phyloP scores from a whole-genome alignment of 805 yeast species.

The Metschnikowia orientalis region DNA sequence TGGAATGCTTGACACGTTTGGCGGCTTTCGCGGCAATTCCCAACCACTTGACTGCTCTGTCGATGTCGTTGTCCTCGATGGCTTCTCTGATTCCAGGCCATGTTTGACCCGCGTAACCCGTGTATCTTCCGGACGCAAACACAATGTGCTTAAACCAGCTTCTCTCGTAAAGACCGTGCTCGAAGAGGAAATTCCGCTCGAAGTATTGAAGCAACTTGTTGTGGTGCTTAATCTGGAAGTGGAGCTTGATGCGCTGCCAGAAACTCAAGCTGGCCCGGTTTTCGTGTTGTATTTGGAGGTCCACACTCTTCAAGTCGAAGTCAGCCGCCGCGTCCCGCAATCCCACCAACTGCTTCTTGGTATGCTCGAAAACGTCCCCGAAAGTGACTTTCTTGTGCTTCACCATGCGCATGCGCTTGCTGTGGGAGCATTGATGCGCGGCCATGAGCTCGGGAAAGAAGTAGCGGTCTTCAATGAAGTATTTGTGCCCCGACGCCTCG shows the following conservation, averaged over 20 bases:
- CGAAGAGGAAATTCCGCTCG: conserved; percentile 50
- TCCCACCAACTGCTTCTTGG: conserved; percentile 21
- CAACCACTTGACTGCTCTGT: conserved; percentile 41
- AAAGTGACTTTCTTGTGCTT: conserved; percentile 17
- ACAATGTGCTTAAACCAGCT: conserved; percentile 62
- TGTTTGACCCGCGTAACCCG: conserved; percentile 49
- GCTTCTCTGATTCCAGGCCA: conserved; percentile 62
- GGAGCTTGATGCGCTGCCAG: conserved; percentile 34
- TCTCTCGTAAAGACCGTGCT: conserved; percentile 45
- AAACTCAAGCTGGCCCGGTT: conserved; percentile 28
- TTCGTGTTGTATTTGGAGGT: conserved; percentile 29
- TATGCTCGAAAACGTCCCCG: conserved; percentile 24
- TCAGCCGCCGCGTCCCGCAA: conserved; percentile 20
- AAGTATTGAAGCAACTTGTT: conserved; percentile 40
- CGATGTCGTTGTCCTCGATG: conserved; percentile 42
- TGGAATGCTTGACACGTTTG: conserved; percentile 22
- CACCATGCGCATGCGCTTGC: conserved; percentile 7
- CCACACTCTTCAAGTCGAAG: conserved; percentile 27
- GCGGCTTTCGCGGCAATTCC: conserved; percentile 38
- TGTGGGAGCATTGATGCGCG: conserved; percentile 9
- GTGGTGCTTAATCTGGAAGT: conserved; percentile 28
- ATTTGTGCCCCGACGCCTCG: conserved; percentile 8
- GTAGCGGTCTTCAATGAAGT: conserved; percentile 4
- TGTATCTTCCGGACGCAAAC: conserved; percentile 52
- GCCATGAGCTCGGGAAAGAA: conserved; percentile 16